Evolutionary conservation across 108 stramenopile genomes (phyloP).

Genomic region (Cyclostephanos tholiformis): DNA sequence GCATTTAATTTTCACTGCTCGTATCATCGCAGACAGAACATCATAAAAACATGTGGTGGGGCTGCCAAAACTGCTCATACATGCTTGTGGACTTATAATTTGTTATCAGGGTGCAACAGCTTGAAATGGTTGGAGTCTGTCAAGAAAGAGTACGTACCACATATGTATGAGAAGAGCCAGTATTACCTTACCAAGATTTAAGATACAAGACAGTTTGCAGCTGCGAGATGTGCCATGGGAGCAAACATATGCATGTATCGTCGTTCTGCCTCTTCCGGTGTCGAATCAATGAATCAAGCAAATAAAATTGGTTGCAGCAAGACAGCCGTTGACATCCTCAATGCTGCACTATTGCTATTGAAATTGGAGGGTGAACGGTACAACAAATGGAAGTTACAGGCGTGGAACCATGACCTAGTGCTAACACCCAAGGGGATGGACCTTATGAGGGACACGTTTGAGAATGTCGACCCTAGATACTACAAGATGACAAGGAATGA

Average conservation of each 20-base stretch:
- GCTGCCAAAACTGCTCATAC: background rate
- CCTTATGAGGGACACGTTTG: background rate
- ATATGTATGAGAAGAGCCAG: background rate
- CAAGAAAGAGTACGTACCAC: background rate
- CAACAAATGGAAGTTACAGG: background rate
- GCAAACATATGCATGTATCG: background rate
- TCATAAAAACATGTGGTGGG: background rate
- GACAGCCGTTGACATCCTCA: background rate
- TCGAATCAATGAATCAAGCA: background rate
- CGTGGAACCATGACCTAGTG: background rate
- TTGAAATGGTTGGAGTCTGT: background rate
- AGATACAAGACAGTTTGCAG: background rate
- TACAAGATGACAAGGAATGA: background rate
- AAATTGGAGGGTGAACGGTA: background rate
- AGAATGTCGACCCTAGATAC: background rate
- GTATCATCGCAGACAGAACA: too few species aligned
- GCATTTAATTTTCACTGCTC: too few species aligned
- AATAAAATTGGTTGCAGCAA: background rate
- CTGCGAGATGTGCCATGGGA: background rate
- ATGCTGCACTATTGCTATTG: background rate
- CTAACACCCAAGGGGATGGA: background rate
- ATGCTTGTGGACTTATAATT: background rate
- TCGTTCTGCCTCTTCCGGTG: background rate
- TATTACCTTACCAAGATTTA: background rate
- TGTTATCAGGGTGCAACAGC: background rate